Conservation (phyloP, 2,329 filamentous ascomycete genomes). For the Tolypocladium album region DNA sequence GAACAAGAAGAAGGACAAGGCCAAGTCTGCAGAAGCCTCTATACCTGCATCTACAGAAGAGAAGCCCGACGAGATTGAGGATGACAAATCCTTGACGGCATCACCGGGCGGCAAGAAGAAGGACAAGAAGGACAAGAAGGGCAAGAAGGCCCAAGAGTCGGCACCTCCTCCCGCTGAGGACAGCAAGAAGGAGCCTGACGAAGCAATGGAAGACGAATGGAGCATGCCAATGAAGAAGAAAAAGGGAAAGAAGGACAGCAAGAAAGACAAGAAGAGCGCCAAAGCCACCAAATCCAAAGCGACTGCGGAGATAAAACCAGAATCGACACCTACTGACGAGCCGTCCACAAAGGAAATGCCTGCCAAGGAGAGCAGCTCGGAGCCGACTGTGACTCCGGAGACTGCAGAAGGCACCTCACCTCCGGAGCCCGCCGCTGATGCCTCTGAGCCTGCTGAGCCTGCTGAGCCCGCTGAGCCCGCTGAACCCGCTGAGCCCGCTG, state of each 20-base stretch:
- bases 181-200: slow-evolving; percentile 7
- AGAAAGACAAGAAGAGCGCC: slow-evolving; percentile 10
- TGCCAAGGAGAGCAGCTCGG: background rate
- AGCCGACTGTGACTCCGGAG: background rate
- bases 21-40: slow-evolving; percentile 1
- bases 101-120: slow-evolving; percentile 12
- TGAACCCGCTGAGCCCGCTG: background rate
- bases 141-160: slow-evolving; percentile 11
- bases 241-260: slow-evolving; percentile 13
- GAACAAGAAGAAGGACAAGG: slow-evolving; percentile 9
- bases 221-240: slow-evolving; percentile 7
- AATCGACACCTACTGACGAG: background rate
- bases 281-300: slow-evolving; percentile 5
- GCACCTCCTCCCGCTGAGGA: slow-evolving; percentile 4
- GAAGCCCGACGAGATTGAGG: slow-evolving; percentile 7
- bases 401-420: background rate
- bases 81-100: slow-evolving; percentile 4
- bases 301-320: background rate
- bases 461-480: background rate
- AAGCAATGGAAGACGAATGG: slow-evolving; percentile 6
- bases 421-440: background rate
- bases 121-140: slow-evolving; percentile 3
- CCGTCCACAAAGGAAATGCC: background rate
- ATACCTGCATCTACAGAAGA: slow-evolving; percentile 5
- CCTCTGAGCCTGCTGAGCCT: background rate